Base-by-base conservation (phyloP, 176 grass and related monocot species). In the Ampelocalamus luodianensis region DNA sequence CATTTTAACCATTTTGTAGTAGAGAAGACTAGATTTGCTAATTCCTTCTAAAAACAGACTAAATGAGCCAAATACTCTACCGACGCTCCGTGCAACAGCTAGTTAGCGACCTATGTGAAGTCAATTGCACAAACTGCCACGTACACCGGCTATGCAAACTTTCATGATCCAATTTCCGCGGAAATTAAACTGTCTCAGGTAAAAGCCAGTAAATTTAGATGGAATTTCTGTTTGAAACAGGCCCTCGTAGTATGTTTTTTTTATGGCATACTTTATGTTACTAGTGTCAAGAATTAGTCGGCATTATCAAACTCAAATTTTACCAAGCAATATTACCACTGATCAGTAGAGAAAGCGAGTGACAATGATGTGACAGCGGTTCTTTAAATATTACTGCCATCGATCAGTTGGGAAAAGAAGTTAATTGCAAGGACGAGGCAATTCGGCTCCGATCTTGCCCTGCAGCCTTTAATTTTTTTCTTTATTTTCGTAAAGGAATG, bases 21-120 rank as follows among this genome's bases (percentile, higher is more conserved):
- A 2, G 32, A 34, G 32, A 2, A 34, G 32, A 2, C 32, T 34
- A 34, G 1, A 34, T 34, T 34, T 34, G 29, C 32, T 34, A 34
- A 34, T 34, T 34, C 32, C 32, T 34, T 2, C 2, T 0, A 1
- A 34, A 34, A 34, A 34, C 1, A 1, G 32, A 1, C 29, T 1
- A 29, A 29, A 29, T 29, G 29, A 29, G 32, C 2, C 32, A 34
- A 34, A 34, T 34, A 34, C 32, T 34, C 32, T 34, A 34, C 32
- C 58, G 63, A 43, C 71, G 59, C 51, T 68, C 53, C 18, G 29
- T 44, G 80, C 67, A 65, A 49, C 80, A 81, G 76, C 63, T 10
- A 36, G 67, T 36, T 10, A 36, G 74, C 24, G 18, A 61, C 16
- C 8, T n/a, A 23, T 7, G 12, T 20, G 48, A 66, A 63, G 3